A percentile compares a stretch with the other conserved stretches of the same genome.
phyloP scores from a whole-genome alignment of 306 rosid genomes.

The Quercus aquifolioides region DNA sequence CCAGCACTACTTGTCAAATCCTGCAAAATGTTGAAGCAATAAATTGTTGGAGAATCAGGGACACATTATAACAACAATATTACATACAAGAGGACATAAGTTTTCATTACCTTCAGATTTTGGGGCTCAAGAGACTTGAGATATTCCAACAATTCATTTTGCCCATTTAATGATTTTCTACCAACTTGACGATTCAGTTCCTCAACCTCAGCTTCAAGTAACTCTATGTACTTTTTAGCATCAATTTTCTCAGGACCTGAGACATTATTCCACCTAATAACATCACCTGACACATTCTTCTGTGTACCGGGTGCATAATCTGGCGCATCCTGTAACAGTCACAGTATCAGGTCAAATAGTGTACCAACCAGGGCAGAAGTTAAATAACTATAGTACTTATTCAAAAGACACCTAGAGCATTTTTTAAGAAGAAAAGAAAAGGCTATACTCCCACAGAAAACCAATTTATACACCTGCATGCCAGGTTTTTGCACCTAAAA shows the following conservation, averaged over 20 bases:
- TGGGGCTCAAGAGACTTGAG: conserved; percentile 96
- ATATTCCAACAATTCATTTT: conserved; percentile 86
- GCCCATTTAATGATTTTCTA: conserved; percentile 67
- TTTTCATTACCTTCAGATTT: conserved; percentile 67
- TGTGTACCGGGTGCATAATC: conserved; percentile 95
- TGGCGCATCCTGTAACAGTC: conserved; percentile 64
- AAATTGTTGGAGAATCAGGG: neutral
- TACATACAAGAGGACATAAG: neutral
- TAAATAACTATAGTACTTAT: neutral
- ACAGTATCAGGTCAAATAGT: conserved; percentile 20
- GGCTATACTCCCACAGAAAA: neutral
- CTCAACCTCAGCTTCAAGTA: conserved; percentile 94
- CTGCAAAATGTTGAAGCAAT: conserved; percentile 35
- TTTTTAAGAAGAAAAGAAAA: neutral
- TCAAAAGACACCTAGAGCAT: neutral
- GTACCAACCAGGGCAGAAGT: conserved; percentile 12
- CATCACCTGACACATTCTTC: conserved; percentile 92
- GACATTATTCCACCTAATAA: conserved; percentile 88
- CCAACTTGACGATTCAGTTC: conserved; percentile 89
- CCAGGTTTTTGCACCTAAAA: neutral
- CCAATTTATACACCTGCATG: neutral
- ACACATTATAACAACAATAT: neutral
- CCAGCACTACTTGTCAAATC: conserved; percentile 93
- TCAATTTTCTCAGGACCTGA: conserved; percentile 85
- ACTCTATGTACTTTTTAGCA: conserved; percentile 90